These are phyloP conservation scores for Trichoderma guizhouense DNA, from an alignment of 2,329 filamentous ascomycete genomes.

Conservation along the genomic window DNA sequence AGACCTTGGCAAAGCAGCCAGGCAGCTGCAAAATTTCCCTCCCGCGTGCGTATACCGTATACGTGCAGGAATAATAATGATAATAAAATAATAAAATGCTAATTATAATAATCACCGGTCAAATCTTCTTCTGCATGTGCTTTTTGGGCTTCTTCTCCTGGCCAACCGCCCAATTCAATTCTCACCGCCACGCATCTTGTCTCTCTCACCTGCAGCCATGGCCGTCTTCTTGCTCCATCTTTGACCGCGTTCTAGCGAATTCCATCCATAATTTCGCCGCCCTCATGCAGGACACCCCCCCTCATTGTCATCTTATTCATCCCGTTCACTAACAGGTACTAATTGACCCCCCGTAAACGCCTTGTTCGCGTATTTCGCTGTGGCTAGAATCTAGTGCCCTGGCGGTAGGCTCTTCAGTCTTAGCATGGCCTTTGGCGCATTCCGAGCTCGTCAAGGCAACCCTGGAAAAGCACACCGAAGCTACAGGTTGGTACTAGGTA, in stretches of 20 bases:
- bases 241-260: conserved; percentile 4
- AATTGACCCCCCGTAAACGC: background rate
- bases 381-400: background rate
- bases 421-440: background rate
- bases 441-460: too few relatives aligned
- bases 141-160: background rate
- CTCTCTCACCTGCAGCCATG: conserved; percentile 1
- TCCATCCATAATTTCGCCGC: conserved; percentile 2
- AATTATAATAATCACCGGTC: background rate
- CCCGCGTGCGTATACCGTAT: background rate
- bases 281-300: conserved; percentile 14
- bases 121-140: background rate
- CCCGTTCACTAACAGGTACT: background rate
- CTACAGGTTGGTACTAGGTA: too few relatives aligned
- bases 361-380: background rate
- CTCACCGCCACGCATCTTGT: conserved; percentile 6
- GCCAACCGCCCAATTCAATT: background rate
- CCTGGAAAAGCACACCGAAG: too few relatives aligned
- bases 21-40: background rate
- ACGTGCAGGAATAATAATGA: background rate
- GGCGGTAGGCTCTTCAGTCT: background rate
- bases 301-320: conserved; percentile 14
- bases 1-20: background rate
- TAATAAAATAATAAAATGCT: background rate
- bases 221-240: background rate